Percentiles rank a stretch among this genome's conserved stretches.
Conservation (phyloP, 1,139 yeast genomes). For the Hansenula anomala region DNA sequence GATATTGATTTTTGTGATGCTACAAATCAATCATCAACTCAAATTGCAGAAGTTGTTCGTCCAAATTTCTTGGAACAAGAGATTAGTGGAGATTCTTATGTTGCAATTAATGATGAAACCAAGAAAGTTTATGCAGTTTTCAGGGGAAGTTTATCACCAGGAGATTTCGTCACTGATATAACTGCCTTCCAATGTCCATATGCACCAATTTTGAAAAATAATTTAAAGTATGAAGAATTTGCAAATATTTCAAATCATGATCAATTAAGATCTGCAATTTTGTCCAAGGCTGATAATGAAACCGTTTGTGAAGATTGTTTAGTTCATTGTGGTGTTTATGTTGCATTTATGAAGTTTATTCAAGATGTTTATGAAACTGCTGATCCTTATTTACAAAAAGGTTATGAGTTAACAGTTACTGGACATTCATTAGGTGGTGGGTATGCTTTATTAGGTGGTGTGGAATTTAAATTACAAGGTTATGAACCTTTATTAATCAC, state of each 20-base stretch:
- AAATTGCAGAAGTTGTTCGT: slow-evolving; percentile 6
- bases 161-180: slow-evolving; percentile 56
- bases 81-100: slow-evolving; percentile 34
- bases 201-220: slow-evolving; percentile 11
- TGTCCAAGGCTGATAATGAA: not conserved
- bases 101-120: slow-evolving; percentile 36
- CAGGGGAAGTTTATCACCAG: slow-evolving; percentile 53
- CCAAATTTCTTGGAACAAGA: slow-evolving; percentile 25
- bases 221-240: slow-evolving; percentile 2
- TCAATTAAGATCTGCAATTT: too few species aligned
- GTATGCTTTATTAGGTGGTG: slow-evolving; percentile 53
- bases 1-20: slow-evolving; percentile 12
- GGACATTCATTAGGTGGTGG: slow-evolving; percentile 82
- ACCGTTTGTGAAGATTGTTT: slow-evolving; percentile 7
- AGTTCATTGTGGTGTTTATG: slow-evolving; percentile 55
- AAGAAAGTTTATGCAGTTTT: slow-evolving; percentile 39
- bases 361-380: slow-evolving; percentile 30
- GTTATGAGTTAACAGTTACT: slow-evolving; percentile 45
- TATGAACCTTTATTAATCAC: slow-evolving; percentile 48
- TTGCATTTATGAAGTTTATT: slow-evolving; percentile 36
- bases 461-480: slow-evolving; percentile 51
- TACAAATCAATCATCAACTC: not conserved
- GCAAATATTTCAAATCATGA: not conserved
- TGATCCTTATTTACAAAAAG: slow-evolving; percentile 30
- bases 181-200: slow-evolving; percentile 21